Percentiles rank a stretch among this genome's conserved stretches.
Conservation (phyloP, 805 yeast species). For the Metschnikowia rubicola region DNA sequence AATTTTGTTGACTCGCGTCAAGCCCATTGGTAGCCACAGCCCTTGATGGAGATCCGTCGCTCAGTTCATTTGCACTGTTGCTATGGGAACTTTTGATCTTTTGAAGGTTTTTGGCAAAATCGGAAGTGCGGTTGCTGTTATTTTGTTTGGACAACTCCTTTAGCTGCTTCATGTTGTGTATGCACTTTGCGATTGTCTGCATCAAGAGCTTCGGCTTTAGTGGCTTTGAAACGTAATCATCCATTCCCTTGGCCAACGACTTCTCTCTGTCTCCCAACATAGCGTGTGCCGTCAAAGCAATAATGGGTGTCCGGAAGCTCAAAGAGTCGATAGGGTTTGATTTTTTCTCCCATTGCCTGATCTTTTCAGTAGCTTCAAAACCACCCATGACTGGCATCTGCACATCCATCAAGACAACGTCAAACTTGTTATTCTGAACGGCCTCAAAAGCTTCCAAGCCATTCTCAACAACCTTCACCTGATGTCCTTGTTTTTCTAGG, state of each 20-base stretch:
- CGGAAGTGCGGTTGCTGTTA: conserved; percentile 42
- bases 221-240: conserved; percentile 85
- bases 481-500: conserved; percentile 80
- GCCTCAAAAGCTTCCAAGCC: conserved; percentile 82
- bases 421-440: conserved; percentile 62
- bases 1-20: conserved; percentile 1
- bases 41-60: conserved; percentile 5
- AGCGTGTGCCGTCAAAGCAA: conserved; percentile 89
- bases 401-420: conserved; percentile 86
- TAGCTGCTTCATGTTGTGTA: conserved; percentile 62
- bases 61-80: conserved; percentile 4
- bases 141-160: conserved; percentile 53
- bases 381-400: conserved; percentile 98
- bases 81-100: conserved; percentile 25
- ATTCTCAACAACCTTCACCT: conserved; percentile 80
- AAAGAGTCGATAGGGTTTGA: conserved; percentile 67
- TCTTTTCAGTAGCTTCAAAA: conserved; percentile 83
- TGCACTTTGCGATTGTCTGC: conserved; percentile 82
- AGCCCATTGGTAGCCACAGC: not conserved
- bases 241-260: conserved; percentile 87
- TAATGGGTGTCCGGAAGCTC: conserved; percentile 77
- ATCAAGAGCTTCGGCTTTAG: conserved; percentile 76
- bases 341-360: conserved; percentile 84
- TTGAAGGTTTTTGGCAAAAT: conserved; percentile 45
- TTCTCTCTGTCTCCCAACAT: conserved; percentile 90